phyloP scores from a whole-genome alignment of 1,284 basidiomycete species.

The Tilletiaria anomala region DNA sequence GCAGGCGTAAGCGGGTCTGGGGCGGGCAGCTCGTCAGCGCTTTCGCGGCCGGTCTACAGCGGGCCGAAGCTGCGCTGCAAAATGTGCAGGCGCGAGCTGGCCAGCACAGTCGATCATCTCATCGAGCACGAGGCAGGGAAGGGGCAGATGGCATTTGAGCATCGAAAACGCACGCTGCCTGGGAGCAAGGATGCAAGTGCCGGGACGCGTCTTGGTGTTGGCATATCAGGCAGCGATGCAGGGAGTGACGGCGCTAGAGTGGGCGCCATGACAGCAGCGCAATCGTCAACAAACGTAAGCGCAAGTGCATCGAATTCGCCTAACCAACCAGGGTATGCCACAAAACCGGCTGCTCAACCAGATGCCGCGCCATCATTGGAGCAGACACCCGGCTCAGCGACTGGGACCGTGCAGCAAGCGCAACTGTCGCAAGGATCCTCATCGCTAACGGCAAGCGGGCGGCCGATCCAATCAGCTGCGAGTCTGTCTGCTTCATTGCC shows the following conservation, averaged over 20 bases:
- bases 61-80: slow-evolving; percentile 23
- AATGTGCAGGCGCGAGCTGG: slow-evolving; percentile 29
- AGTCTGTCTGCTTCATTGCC: slow-evolving; percentile 17
- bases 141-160: slow-evolving; percentile 32
- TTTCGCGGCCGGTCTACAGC: not conserved
- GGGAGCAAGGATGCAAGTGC: not conserved
- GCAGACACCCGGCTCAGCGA: not conserved
- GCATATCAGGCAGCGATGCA: not conserved
- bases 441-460: slow-evolving; percentile 1
- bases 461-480: slow-evolving; percentile 19
- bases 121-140: slow-evolving; percentile 30
- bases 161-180: slow-evolving; percentile 7
- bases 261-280: not conserved
- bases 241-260: not conserved
- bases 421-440: not conserved
- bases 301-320: too few species aligned
- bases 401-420: not conserved
- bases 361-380: not conserved
- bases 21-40: too few species aligned
- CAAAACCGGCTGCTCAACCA: not conserved
- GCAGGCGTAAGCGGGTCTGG: too few species aligned
- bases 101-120: slow-evolving; percentile 22
- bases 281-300: too few species aligned
- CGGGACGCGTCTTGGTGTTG: not conserved
- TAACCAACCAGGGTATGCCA: too few species aligned